phyloP scores from a whole-genome alignment of 2,329 filamentous ascomycete species.

The Scopulariopsis brevicaulis region DNA sequence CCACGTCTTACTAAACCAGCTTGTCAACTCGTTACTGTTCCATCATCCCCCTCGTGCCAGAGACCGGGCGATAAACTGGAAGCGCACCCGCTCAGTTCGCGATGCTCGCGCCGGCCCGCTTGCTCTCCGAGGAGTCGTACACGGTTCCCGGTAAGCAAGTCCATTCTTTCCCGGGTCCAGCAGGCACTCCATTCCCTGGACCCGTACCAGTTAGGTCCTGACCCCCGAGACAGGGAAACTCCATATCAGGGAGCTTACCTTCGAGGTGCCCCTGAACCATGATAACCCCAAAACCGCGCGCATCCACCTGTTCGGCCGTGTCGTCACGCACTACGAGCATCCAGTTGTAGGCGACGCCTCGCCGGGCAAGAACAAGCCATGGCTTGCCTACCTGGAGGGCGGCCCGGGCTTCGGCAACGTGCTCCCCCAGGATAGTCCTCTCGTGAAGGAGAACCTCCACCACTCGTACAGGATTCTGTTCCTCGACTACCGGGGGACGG shows the following conservation, averaged over 20 bases:
- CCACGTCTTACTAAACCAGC: background rate
- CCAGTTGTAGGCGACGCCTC: constrained; percentile 37
- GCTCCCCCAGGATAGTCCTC: constrained; percentile 56
- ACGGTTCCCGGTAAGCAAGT: constrained; percentile 15
- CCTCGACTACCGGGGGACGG: constrained; percentile 87
- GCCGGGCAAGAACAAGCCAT: constrained; percentile 33
- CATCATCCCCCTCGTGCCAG: background rate
- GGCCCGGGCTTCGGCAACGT: constrained; percentile 73
- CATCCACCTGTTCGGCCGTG: constrained; percentile 69
- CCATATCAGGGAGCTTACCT: constrained; percentile 70
- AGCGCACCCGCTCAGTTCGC: background rate
- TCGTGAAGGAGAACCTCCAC: constrained; percentile 59
- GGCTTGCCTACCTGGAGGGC: constrained; percentile 69
- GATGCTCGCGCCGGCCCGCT: constrained; percentile 18
- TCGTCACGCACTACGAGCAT: constrained; percentile 54
- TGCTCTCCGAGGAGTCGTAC: constrained; percentile 30
- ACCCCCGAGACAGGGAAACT: constrained; percentile 49
- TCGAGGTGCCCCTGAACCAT: constrained; percentile 78
- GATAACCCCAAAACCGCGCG: constrained; percentile 44
- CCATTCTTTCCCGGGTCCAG: background rate
- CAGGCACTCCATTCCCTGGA: background rate
- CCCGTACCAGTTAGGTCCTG: background rate
- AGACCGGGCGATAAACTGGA: background rate
- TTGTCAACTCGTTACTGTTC: background rate
- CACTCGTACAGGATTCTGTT: constrained; percentile 77